Conservation (phyloP, 148 eudicot genomes). For the Mesembryanthemum crystallinum region DNA sequence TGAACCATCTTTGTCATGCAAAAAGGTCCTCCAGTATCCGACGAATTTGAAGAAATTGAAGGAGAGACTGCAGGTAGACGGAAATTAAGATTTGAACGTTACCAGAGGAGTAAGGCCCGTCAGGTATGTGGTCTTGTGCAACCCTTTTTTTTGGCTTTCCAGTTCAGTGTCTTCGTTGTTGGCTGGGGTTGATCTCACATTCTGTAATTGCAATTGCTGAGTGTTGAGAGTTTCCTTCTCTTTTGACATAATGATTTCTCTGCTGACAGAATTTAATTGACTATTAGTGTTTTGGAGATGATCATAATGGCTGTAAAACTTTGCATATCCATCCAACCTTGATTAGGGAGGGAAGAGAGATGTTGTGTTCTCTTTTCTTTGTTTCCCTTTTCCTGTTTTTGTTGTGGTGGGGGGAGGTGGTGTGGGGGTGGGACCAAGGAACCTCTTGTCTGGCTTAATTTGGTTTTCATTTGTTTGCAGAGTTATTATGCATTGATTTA, state of each 20-base stretch:
- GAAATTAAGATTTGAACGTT: slow-evolving; percentile 51
- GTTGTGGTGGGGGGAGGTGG: too few relatives aligned
- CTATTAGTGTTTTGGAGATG: neutral
- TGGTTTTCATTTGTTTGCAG: neutral
- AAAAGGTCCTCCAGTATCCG: slow-evolving; percentile 46
- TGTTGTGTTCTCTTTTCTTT: too few relatives aligned
- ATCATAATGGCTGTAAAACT: neutral
- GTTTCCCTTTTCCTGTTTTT: too few relatives aligned
- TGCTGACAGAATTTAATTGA: neutral
- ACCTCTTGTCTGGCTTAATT: too few relatives aligned
- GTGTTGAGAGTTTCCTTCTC: neutral
- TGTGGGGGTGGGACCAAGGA: too few relatives aligned
- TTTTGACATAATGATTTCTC: neutral
- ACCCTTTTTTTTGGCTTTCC: neutral
- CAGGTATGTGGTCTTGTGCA: slow-evolving; percentile 39
- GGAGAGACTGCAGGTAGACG: slow-evolving; percentile 85
- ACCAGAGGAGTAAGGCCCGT: slow-evolving; percentile 50
- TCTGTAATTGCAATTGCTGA: neutral
- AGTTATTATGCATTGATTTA: neutral
- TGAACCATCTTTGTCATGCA: slow-evolving; percentile 10
- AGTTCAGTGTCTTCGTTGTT: slow-evolving; percentile 12
- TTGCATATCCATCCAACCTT: neutral
- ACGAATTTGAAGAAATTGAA: slow-evolving; percentile 61
- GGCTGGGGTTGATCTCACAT: neutral
- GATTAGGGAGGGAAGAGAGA: neutral